Percentiles rank a stretch among this genome's conserved stretches.
These are phyloP conservation scores for Byssothecium circinans DNA, from an alignment of 2,329 filamentous ascomycete species.

Conservation along the genomic window DNA sequence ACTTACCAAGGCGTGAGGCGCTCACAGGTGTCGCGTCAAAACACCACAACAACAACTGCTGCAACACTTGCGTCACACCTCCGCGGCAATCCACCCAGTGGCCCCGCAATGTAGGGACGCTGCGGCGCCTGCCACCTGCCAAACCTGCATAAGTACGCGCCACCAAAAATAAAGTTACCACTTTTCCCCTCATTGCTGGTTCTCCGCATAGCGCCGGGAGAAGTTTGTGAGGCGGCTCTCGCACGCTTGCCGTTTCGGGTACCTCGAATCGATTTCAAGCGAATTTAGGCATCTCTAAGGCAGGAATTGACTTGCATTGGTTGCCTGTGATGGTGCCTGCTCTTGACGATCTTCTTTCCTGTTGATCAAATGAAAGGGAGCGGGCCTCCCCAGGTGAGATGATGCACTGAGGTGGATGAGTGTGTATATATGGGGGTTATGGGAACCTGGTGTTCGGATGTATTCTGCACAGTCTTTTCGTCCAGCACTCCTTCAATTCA, in stretches of 20 bases:
- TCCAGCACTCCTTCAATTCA: conserved; percentile 9
- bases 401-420: too few relatives aligned
- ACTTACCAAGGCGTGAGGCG: too few relatives aligned
- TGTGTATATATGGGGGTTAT: conserved; percentile 15
- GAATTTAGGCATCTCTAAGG: neutral
- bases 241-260: conserved; percentile 27
- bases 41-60: too few relatives aligned
- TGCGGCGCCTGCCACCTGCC: conserved; percentile 1
- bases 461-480: conserved; percentile 13
- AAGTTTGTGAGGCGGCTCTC: conserved; percentile 17
- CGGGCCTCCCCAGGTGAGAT: too few relatives aligned
- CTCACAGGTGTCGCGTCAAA: too few relatives aligned
- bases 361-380: neutral
- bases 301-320: conserved; percentile 4
- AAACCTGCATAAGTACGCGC: neutral
- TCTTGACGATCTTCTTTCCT: too few relatives aligned
- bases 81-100: too few relatives aligned
- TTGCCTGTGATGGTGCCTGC: neutral
- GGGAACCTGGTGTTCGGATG: neutral
- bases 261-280: conserved; percentile 19
- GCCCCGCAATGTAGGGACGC: neutral
- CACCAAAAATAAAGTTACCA: conserved; percentile 9
- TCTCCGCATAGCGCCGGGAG: conserved; percentile 12
- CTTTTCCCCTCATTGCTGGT: conserved; percentile 8
- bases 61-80: too few relatives aligned